Evolutionary conservation across 1,139 yeast species (phyloP).

Genomic region (Suhomyces choctaworum): DNA sequence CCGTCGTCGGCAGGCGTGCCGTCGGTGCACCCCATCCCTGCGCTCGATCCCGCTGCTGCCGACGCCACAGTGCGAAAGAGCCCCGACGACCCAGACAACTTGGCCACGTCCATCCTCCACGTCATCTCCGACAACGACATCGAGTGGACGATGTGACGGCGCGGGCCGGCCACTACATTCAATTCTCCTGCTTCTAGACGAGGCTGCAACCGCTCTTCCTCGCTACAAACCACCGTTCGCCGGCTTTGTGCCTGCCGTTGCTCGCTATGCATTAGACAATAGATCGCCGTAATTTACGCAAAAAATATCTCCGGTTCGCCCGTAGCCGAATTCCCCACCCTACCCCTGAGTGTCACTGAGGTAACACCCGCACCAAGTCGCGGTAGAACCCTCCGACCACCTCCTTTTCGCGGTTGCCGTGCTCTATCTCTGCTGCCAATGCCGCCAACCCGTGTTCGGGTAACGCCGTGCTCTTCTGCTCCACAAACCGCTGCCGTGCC

Average conservation of each 20-base stretch:
- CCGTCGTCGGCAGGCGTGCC: conserved; percentile 7
- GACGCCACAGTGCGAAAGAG: not conserved
- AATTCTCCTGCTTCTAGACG: too few relatives aligned
- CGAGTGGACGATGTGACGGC: conserved; percentile 24
- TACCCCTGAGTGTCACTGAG: too few relatives aligned
- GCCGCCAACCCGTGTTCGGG: conserved; percentile 38
- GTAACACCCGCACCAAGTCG: conserved; percentile 7
- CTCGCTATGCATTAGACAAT: conserved; percentile 1
- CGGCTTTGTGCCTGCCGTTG: not conserved
- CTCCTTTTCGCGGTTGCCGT: conserved; percentile 22
- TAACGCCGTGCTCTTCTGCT: conserved; percentile 27
- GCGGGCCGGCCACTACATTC: too few relatives aligned
- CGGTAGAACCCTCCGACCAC: conserved; percentile 13
- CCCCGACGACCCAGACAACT: conserved; percentile 17
- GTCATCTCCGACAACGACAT: conserved; percentile 20
- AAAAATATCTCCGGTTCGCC: too few relatives aligned
- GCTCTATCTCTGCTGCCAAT: conserved; percentile 22
- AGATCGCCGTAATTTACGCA: not conserved
- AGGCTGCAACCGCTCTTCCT: too few relatives aligned
- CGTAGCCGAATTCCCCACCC: too few relatives aligned
- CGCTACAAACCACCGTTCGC: not conserved
- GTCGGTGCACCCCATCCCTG: not conserved
- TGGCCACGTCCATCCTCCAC: conserved; percentile 22
- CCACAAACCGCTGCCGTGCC: conserved; percentile 28
- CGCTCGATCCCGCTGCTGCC: not conserved